phyloP scores from a whole-genome alignment of 202 grass and related monocot species.

The Digitaria exilis region DNA sequence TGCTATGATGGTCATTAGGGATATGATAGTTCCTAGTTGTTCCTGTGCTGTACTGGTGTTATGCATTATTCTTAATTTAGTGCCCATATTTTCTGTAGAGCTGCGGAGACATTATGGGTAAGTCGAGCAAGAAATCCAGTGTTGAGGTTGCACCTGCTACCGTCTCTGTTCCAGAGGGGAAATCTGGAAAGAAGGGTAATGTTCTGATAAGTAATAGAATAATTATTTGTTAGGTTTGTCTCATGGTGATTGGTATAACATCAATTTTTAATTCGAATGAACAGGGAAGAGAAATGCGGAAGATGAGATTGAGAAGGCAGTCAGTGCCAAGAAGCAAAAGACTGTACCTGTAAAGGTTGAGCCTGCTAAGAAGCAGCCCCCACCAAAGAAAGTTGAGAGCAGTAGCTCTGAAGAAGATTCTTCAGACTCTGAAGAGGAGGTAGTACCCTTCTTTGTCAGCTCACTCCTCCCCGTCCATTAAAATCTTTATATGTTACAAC shows the following conservation, averaged over 20 bases:
- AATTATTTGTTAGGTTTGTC: background rate
- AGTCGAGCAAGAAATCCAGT: constrained; percentile 69
- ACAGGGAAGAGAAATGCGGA: constrained; percentile 78
- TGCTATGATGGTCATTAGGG: background rate
- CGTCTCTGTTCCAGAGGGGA: constrained; percentile 29
- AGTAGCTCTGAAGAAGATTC: constrained; percentile 71
- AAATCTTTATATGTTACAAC: background rate
- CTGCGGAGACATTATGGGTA: constrained; percentile 53
- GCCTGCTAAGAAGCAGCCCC: constrained; percentile 37
- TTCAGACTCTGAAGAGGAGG: constrained; percentile 88
- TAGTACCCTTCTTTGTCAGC: constrained; percentile 12
- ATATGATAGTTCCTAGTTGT: background rate
- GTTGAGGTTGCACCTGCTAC: constrained; percentile 41
- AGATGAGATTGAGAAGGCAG: constrained; percentile 59
- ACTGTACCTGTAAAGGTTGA: constrained; percentile 43
- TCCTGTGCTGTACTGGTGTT: background rate
- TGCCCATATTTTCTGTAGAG: background rate
- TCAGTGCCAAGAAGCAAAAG: constrained; percentile 75
- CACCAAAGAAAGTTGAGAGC: constrained; percentile 72
- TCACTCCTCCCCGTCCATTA: constrained; percentile 4
- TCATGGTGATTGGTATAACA: background rate
- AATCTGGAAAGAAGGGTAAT: constrained; percentile 75
- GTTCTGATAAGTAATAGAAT: background rate
- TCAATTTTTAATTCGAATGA: background rate
- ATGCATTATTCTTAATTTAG: background rate